These are phyloP conservation scores for Vaccinium darrowii DNA, from an alignment of 148 eudicot genomes.

Conservation along the genomic window DNA sequence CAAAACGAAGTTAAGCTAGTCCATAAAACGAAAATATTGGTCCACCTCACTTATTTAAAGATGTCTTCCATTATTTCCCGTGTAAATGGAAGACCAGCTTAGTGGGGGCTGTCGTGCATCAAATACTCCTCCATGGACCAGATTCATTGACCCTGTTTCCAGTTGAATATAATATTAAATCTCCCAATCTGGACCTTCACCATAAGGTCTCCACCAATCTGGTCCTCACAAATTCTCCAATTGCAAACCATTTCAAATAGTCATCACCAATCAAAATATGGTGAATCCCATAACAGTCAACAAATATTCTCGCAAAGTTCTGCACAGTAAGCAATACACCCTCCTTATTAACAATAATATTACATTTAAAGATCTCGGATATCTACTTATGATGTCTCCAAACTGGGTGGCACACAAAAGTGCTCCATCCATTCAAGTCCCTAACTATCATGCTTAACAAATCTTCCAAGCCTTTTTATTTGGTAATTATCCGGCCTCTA, in stretches of 20 bases:
- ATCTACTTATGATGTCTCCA: neutral
- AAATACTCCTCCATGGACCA: neutral
- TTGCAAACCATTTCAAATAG: neutral
- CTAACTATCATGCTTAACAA: neutral
- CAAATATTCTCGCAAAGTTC: neutral
- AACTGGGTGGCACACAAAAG: neutral
- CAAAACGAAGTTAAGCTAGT: neutral
- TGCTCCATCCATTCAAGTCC: neutral
- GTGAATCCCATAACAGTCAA: neutral
- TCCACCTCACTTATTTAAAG: neutral
- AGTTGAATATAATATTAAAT: neutral
- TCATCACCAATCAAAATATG: neutral
- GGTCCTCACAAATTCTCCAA: neutral
- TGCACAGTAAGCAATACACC: neutral
- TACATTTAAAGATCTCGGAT: neutral
- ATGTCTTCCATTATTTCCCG: neutral
- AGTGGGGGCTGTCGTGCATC: neutral
- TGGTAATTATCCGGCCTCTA: neutral
- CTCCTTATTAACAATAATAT: neutral
- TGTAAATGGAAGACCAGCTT: neutral
- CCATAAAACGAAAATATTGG: neutral
- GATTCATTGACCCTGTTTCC: neutral
- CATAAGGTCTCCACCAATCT: neutral
- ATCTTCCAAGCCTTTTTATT: neutral
- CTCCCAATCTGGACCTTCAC: neutral